A percentile compares a stretch with the other conserved stretches of the same genome.
Evolutionary conservation across 805 yeast genomes (phyloP).

Genomic region (Lipomyces yamadae): DNA sequence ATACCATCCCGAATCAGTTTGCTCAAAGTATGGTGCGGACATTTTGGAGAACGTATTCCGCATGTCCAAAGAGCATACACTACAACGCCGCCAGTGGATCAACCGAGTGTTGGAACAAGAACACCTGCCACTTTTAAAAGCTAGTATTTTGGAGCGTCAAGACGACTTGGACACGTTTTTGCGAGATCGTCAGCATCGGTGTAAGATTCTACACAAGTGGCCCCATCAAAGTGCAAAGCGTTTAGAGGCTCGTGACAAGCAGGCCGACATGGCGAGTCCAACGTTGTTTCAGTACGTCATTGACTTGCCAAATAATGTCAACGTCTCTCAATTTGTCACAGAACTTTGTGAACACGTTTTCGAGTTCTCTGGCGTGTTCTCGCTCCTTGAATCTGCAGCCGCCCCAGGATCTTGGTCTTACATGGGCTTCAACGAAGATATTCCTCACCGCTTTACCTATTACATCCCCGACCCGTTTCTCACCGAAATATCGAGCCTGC

Average conservation of each 20-base stretch:
- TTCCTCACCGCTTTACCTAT: slow-evolving; percentile 17
- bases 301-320: slow-evolving; percentile 8
- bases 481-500: background rate
- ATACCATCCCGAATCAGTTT: slow-evolving; percentile 95
- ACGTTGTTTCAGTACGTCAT: slow-evolving; percentile 12
- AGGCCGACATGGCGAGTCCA: slow-evolving; percentile 1
- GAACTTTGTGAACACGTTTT: slow-evolving; percentile 19
- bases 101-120: slow-evolving; percentile 1
- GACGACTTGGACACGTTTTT: background rate
- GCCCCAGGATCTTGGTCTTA: slow-evolving; percentile 88
- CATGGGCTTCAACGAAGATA: slow-evolving; percentile 56
- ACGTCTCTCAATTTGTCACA: slow-evolving; percentile 9
- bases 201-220: slow-evolving; percentile 2
- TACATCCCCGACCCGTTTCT: slow-evolving; percentile 21
- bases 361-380: slow-evolving; percentile 7
- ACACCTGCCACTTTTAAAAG: slow-evolving; percentile 1
- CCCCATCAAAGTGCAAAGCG: background rate
- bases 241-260: slow-evolving; percentile 2
- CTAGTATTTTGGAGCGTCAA: background rate
- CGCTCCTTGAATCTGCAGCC: slow-evolving; percentile 74
- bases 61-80: slow-evolving; percentile 10
- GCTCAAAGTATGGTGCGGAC: slow-evolving; percentile 68
- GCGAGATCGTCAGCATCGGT: background rate
- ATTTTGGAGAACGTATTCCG: slow-evolving; percentile 19
- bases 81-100: slow-evolving; percentile 7